These are phyloP conservation scores for Inonotus obliquus DNA, from an alignment of 1,284 basidiomycete species.

Conservation along the genomic window DNA sequence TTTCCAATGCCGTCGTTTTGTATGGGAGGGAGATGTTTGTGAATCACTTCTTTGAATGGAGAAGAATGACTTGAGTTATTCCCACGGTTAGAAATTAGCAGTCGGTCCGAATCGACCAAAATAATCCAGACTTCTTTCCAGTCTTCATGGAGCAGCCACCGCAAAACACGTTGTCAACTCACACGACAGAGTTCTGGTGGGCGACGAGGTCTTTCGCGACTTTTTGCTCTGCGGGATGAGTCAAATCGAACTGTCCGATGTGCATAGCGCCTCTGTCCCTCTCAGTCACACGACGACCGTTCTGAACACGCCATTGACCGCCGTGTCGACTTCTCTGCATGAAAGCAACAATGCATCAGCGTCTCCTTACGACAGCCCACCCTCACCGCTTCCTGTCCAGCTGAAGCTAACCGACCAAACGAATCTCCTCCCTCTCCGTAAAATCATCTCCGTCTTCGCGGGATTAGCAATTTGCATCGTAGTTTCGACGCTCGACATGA, in stretches of 20 bases:
- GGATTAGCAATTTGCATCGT: conserved; percentile 57
- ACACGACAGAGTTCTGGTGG: too few relatives aligned
- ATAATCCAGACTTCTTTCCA: not conserved
- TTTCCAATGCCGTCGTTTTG: too few relatives aligned
- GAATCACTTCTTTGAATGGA: too few relatives aligned
- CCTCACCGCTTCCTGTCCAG: not conserved
- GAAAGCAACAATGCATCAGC: not conserved
- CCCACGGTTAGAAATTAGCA: not conserved
- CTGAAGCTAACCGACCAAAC: conserved; percentile 64
- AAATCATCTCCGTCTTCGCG: conserved; percentile 57
- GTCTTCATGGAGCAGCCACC: not conserved
- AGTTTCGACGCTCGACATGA: conserved; percentile 54
- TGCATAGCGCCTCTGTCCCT: not conserved
- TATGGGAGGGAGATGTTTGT: too few relatives aligned
- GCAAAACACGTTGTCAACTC: not conserved
- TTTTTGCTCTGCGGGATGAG: not conserved
- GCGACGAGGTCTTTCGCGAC: too few relatives aligned
- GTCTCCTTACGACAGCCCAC: too few relatives aligned
- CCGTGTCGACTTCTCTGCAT: not conserved
- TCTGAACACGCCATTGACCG: not conserved
- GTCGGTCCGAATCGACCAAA: not conserved
- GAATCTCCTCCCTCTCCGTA: conserved; percentile 65
- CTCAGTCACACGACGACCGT: not conserved
- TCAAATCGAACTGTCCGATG: not conserved
- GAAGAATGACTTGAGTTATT: too few relatives aligned